Evolutionary conservation across 1,284 basidiomycete species (phyloP), one percentile per base, ranked within the genome.

Genomic region (Cryptococcus wingfieldii): DNA sequence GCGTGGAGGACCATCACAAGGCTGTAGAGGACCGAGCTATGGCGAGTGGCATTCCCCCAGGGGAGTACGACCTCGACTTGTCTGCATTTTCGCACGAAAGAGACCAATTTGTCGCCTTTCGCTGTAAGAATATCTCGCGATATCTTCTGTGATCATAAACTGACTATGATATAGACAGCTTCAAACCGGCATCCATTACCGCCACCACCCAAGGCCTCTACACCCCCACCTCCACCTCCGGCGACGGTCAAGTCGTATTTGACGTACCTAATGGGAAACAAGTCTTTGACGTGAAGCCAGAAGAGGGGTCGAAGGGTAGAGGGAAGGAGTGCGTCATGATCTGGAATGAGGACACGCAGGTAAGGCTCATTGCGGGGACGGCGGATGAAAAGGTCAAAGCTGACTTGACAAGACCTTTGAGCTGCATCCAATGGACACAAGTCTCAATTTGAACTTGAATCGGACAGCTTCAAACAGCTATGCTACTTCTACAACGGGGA

Each of bases 121-220:
- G 55, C 50, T 70, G 68, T 70, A 47, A 59, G 68, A 51, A 27
- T 18, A 10, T 13, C 28, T 9, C 44, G 28, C 1, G 7, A 12
- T 25, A 19, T 37, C n/a, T 13, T 38, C 13, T 38, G 34, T 19
- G 31, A 25, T 38, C 31, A 19, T 16, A 4, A 5, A 16, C 23
- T 47, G 27, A 50, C 38, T 38, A n/a, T 34, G 1, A 31, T 8
- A 2, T 53, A 75, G 73, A 74, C 54, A 51, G 58, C 12, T 75
- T 75, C 69, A 75, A 75, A 55, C 73, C 73, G 5, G 68, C 61
- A 3, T 72, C 69, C 3, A 64, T 75, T 31, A 61, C 59, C 0
- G 39, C 55, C 3, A 51, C 60, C 5, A 68, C 66, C 9, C 59
- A 63, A 1, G 70, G 68, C 5, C 43, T 50, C 6, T 59, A 68